Percentiles rank a stretch among this genome's conserved stretches.
Conservation (phyloP, 345 rosid species). For the Eucalyptus pauciflora region DNA sequence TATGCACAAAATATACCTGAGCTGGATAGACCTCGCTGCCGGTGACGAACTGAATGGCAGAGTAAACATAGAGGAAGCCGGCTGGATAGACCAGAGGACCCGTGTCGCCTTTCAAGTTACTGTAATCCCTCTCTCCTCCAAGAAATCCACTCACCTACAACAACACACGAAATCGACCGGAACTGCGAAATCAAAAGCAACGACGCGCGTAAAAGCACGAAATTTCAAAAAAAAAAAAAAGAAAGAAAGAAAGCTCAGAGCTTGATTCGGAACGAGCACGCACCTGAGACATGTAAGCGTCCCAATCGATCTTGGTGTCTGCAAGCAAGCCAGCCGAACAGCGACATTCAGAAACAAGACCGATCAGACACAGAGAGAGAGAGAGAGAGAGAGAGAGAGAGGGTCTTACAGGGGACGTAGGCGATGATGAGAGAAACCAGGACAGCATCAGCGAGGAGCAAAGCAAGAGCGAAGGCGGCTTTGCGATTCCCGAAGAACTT, state of each 20-base stretch:
- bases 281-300: slow-evolving; percentile 98
- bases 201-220: neutral
- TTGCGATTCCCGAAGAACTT: slow-evolving; percentile 14
- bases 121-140: slow-evolving; percentile 83
- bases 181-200: neutral
- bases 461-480: slow-evolving; percentile 27
- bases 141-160: slow-evolving; percentile 79
- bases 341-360: neutral
- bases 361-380: neutral
- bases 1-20: slow-evolving; percentile 31
- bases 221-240: neutral
- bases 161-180: neutral
- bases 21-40: slow-evolving; percentile 68
- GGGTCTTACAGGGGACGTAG: slow-evolving; percentile 72
- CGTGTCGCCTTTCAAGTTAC: slow-evolving; percentile 82
- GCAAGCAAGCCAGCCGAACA: neutral
- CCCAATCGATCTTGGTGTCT: slow-evolving; percentile 99
- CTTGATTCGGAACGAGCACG: neutral
- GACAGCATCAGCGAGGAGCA: slow-evolving; percentile 42
- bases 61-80: slow-evolving; percentile 85
- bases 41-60: slow-evolving; percentile 58
- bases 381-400: neutral
- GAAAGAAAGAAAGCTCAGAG: neutral
- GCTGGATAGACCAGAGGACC: slow-evolving; percentile 97
- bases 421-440: slow-evolving; percentile 65